Evolutionary conservation across 2,329 filamentous ascomycete genomes (phyloP), one percentile per base, ranked within the genome.

Genomic region (Botrytis fabae): DNA sequence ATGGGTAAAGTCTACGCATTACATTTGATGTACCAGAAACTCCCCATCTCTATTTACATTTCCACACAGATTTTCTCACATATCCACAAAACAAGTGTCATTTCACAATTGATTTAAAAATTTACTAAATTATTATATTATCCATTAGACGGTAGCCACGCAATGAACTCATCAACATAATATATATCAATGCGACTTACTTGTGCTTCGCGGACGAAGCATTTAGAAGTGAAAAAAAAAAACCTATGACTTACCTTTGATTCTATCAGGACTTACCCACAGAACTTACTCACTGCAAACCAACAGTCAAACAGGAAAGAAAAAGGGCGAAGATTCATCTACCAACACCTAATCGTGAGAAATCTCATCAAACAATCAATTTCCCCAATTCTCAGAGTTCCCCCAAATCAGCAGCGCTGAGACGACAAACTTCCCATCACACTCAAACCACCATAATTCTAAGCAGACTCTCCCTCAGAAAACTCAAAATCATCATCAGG

Each of bases 61-160:
- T 0, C n/a, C 7, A 18, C n/a, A 0, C n/a, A 18, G 2, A 57
- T 57, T 28, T 32, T 18, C 7, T 0, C 6, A 14, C 1, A 9
- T 18, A 1, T 18, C 28, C n/a, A 54, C 8, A 28, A 3, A 57
- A 28, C 38, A 38, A 38, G 35, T 8, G 35, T 38, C 2, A 54
- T 54, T n/a, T 16, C 51, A 54, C 51, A 54, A 16, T 5, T 16
- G n/a, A 28, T 20, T 14, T 6, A 32, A 1, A 54, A n/a, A 54
- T 12, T 8, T 54, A n/a, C 16, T 7, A 54, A n/a, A 28, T 16
- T 51, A n/a, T 25, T 4, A 25, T 48, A 25, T n/a, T 54, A n/a
- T 54, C 25, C n/a, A 54, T 6, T 14, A n/a, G 14, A 54, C 48
- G 2, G 14, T 51, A 54, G 12, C 12, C 16, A 54, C 16, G 5